Evolutionary conservation across 805 yeast genomes (phyloP), one percentile per base, ranked within the genome.

Genomic region (Starmera quercuum): DNA sequence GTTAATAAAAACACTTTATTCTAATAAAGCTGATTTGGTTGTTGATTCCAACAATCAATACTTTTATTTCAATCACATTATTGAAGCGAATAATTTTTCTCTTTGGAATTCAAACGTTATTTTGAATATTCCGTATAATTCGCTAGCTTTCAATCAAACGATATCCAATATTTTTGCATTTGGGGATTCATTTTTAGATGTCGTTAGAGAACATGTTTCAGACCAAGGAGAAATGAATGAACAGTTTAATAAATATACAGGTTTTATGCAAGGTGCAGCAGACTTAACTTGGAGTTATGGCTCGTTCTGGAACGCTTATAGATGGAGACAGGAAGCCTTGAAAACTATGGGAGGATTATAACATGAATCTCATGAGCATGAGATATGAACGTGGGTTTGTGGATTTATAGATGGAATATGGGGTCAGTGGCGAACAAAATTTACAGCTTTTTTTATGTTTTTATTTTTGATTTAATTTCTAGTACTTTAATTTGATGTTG

Each of bases 251-350:
- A 75, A 72, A 49, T 70, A 77, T 47, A 75, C 70, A 27, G 97
- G 97, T 0, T 86, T 58, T 54, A 75, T 86, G 81, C 82, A 79
- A 56, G 97, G 97, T 6, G 97, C 97, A 0, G 59, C 62, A 35
- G 74, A 83, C 46, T 71, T 90, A 45, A 88, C 97, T 5, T 90
- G 97, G 97, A 81, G 94, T 40, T 85, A 85, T 53, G 75, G 86
- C 21, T 70, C 95, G 5, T 73, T 83, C 30, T 78, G 81, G 75
- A 71, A 75, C 44, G 75, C 90, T 9, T 61, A 71, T 37, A 66
- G 78, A 53, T 73, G 83, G 78, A 75, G 92, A 55, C 42, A 49
- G 20, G 69, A 56, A 43, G 68, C 67, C 1, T 32, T 59, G 11
- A 37, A 49, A 14, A 25, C 7, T 25, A 12, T 25, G 9, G 13